Evolutionary conservation across 2,329 filamentous ascomycete species (phyloP), one percentile per base, ranked within the genome.

Genomic region (Alternaria incomplexa): DNA sequence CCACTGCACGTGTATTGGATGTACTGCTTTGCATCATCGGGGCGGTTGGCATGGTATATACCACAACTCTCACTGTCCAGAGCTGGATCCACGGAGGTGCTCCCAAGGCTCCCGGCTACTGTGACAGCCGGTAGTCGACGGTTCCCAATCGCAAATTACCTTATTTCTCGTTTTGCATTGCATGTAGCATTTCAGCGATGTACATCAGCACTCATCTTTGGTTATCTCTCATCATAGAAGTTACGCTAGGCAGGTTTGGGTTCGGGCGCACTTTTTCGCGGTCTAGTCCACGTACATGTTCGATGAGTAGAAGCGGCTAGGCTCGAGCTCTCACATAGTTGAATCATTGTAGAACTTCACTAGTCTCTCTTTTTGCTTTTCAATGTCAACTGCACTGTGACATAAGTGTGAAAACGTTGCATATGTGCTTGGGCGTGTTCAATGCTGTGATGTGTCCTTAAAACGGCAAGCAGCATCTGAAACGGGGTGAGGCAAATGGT

Each of bases 11-110:
- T 66, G 81, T 87, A 13, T 85, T 90, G 6, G 95, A 99, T 73
- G 84, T 97, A 44, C 69, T 84, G 0, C 88, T 99, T 36, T 91
- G 93, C 72, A 83, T 93, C 61, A 93, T 98, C 73, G 96, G 96
- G 8, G 82, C 94, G 56, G 80, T 93, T 17, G 93, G 93, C 71
- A 99, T 98, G 91, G 87, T 88, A 6, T 99, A 99, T 80, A 97
- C 96, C 0, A 98, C 96, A 0, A 85, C 87, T 36, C 83, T 98
- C 73, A 99, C 96, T 1, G 83, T 97, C 51, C 87, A 90, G 76
- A 96, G 92, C 80, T 99, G 96, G 96, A 88, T 92, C 7, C 85
- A 84, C 54, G 88, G 89, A 5, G 79, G 80, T 17, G 73, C 78
- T n/a, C 80, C 80, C 5, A 85, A 85, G 65, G 73, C 84, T 12